Base-by-base conservation (phyloP, 225 moss, liverwort and hornwort genomes). In the Neckera pumila region DNA sequence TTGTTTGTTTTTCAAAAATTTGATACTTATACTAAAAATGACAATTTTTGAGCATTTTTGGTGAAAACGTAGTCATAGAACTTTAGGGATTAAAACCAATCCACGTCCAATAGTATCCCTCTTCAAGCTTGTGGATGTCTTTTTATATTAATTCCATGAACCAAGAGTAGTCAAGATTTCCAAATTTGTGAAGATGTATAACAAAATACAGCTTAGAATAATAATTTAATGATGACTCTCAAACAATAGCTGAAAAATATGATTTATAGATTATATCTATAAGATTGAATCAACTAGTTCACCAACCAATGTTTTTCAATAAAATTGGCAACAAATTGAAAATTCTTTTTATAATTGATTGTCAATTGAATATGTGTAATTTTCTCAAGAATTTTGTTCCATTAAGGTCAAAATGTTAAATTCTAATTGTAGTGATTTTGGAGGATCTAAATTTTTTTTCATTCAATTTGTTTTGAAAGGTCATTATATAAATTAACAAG, bases 81-180 rank as follows among this genome's bases (percentile, higher is more conserved):
- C n/a, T n/a, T n/a, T n/a, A n/a, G n/a, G n/a, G n/a, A n/a, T n/a
- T n/a, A 38, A 69, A 34, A 0, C 13, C 4, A 38, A 69, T 2
- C 38, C 7, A 38, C 1, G 1, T 3, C 2, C 7, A 38, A 69
- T 7, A 13, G 0, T 38, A 1, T 1, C 40, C 5, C 5, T 1
- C 26, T 71, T 71, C 31, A 75, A 75, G 31, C 7, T 47, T 47
- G 11, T 74, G 3, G 31, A 74, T 45, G 10, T 31, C 18, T 47
- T 47, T 11, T 74, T 74, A 47, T 7, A 28, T 47, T 31, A 40
- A 33, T 0, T 9, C 64, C 17, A 9, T 63, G 16, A 12, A 22
- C 12, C 7, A n/a, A 3, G 2, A 7, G 6, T 38, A 69, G 13
- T 23, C 7, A 0, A 38, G 0, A 38, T 69, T 69, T 1, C 7